Percentiles rank a stretch among this genome's conserved stretches.
Conservation (phyloP, 2,329 filamentous ascomycete genomes). For the Penicillium hordei region DNA sequence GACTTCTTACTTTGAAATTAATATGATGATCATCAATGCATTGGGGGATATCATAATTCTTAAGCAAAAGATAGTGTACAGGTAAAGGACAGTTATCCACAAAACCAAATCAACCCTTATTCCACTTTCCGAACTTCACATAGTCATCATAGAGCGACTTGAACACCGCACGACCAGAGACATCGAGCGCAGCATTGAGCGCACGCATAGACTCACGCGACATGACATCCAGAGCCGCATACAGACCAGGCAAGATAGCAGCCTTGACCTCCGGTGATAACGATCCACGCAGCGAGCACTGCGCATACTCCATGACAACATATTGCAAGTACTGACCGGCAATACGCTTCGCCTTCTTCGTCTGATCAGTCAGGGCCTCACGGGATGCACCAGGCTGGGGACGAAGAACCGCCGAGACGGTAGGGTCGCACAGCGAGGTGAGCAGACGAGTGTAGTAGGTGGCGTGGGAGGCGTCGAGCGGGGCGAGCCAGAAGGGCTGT, state of each 20-base stretch:
- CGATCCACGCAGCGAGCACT: conserved; percentile 52
- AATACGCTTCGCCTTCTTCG: conserved; percentile 58
- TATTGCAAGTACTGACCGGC: conserved; percentile 60
- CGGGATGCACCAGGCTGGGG: conserved; percentile 37
- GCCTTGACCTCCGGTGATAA: conserved; percentile 55
- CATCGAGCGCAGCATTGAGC: conserved; percentile 54
- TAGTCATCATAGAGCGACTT: conserved; percentile 56
- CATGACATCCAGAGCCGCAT: conserved; percentile 55
- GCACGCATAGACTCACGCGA: conserved; percentile 51
- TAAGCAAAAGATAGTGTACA: conserved; percentile 22
- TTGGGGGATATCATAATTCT: conserved; percentile 30
- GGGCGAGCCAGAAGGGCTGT: conserved; percentile 36
- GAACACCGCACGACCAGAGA: conserved; percentile 53
- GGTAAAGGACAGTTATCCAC: conserved; percentile 6
- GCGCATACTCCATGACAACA: conserved; percentile 58
- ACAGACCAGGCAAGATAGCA: conserved; percentile 53
- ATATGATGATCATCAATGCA: conserved; percentile 22
- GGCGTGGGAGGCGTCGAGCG: conserved; percentile 47
- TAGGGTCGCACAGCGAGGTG: conserved; percentile 62
- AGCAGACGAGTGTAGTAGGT: conserved; percentile 56
- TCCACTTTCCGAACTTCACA: conserved; percentile 49
- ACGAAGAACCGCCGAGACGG: conserved; percentile 54
- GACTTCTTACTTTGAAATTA: not conserved
- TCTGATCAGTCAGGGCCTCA: conserved; percentile 57
- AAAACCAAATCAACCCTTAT: conserved; percentile 38